A percentile compares a stretch with the other conserved stretches of the same genome.
Evolutionary conservation across 495 filamentous ascomycete genomes (phyloP).

Genomic region (Lasiosphaeria ovina): DNA sequence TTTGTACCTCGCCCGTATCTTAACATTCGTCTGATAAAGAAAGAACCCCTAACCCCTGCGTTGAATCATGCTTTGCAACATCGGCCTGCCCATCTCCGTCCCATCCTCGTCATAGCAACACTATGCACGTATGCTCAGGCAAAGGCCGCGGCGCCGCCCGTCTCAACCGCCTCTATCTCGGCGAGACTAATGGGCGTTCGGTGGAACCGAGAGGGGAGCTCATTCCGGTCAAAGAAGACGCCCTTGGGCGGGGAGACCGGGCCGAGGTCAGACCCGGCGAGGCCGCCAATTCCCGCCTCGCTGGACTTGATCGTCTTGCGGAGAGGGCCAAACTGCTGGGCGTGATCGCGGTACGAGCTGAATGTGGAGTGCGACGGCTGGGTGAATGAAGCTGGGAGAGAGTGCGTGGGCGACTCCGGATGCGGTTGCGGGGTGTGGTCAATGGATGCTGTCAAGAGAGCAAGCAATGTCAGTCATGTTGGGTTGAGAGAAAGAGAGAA

Average conservation of each 20-base stretch:
- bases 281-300: constrained; percentile 60
- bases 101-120: not conserved
- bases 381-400: constrained; percentile 61
- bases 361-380: constrained; percentile 68
- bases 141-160: constrained; percentile 67
- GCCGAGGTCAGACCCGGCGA: constrained; percentile 65
- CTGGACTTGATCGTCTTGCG: constrained; percentile 51
- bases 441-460: constrained; percentile 53
- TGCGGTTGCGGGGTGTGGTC: constrained; percentile 78
- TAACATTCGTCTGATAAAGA: too few relatives aligned
- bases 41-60: not conserved
- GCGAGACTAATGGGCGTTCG: constrained; percentile 65
- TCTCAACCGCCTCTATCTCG: constrained; percentile 95
- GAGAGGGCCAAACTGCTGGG: constrained; percentile 91
- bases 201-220: constrained; percentile 82
- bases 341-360: constrained; percentile 86
- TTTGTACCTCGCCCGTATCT: too few relatives aligned
- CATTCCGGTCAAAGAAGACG: constrained; percentile 81
- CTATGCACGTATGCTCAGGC: constrained; percentile 25
- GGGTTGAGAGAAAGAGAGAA: not conserved
- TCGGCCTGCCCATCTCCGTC: not conserved
- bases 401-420: constrained; percentile 54
- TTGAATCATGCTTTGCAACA: not conserved
- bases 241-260: constrained; percentile 68
- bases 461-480: constrained; percentile 7